Evolutionary conservation across 2,329 filamentous ascomycete species (phyloP).

Genomic region (Trichoderma sp.): DNA sequence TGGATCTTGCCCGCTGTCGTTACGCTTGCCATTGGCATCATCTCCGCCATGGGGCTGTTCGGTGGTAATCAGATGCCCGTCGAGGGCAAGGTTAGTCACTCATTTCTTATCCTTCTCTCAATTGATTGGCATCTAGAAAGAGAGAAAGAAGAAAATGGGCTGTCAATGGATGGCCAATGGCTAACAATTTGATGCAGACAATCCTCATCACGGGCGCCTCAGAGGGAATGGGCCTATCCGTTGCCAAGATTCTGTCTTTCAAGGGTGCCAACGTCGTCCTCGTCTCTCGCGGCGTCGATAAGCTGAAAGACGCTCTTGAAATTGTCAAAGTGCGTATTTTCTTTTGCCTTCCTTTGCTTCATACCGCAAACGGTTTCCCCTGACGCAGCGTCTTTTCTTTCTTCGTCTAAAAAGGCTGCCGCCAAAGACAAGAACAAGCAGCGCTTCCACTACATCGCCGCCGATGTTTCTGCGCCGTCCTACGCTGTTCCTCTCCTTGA

Average conservation of each 20-base stretch:
- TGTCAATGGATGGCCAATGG: not conserved
- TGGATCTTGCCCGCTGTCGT: constrained; percentile 34
- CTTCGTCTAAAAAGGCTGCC: constrained; percentile 53
- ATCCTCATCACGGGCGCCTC: constrained; percentile 87
- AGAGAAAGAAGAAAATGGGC: not conserved
- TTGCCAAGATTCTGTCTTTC: constrained; percentile 69
- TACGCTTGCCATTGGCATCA: constrained; percentile 34
- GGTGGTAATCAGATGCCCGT: constrained; percentile 76
- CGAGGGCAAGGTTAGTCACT: constrained; percentile 66
- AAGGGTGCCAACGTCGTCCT: constrained; percentile 87
- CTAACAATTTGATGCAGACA: constrained; percentile 54
- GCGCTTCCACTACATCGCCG: constrained; percentile 78
- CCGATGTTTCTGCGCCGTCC: constrained; percentile 70
- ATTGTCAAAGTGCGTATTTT: constrained; percentile 56
- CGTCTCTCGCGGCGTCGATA: constrained; percentile 72
- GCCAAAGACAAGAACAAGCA: constrained; percentile 67
- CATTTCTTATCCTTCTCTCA: not conserved
- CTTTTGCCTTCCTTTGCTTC: no score
- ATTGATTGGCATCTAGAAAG: not conserved
- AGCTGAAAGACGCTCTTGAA: constrained; percentile 68
- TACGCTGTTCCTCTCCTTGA: constrained; percentile 69
- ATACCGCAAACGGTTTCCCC: not conserved
- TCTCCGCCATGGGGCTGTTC: constrained; percentile 64
- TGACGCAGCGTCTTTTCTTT: not conserved
- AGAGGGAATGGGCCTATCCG: constrained; percentile 82